Base-by-base conservation (phyloP, 2,329 filamentous ascomycete genomes). In the Chaetomium olivaceum region DNA sequence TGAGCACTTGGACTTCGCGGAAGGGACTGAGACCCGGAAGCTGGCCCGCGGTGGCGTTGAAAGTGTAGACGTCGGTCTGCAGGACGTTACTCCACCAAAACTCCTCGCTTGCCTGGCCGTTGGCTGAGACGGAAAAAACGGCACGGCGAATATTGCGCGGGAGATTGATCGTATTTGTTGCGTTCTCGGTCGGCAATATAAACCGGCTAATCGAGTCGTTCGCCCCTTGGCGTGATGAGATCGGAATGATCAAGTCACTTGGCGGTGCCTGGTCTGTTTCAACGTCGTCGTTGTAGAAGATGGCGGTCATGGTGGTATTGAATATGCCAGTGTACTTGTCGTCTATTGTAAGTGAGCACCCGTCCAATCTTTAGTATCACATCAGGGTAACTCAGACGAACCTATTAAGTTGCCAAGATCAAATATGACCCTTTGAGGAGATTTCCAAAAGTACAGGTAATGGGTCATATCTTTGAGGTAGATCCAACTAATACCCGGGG, bases 71-170 rank as follows among this genome's bases (percentile, higher is more conserved):
- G 68, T 88, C 84, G 11, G 84, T 85, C 52, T 88, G 83, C 2
- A 90, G 84, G 1, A 92, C 87, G 73, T 94, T 94, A 64, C 83
- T 85, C 87, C 90, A 95, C 91, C 92, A 96, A 73, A 94, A 94
- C 75, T 96, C 92, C 77, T 95, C 92, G 19, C 82, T 78, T 0
- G 83, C 83, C 75, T 95, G 92, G 0, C 91, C 92, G 70, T 88
- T 92, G 19, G 91, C 90, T 9, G 89, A 87, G n/a, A 95, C 82
- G 0, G 90, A 87, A 63, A 94, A 86, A 9, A 93, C 85, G 21
- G 91, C 92, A 64, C 88, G 87, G 61, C 85, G 84, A 23, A 83
- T 82, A 72, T 91, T 89, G 58, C 78, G 81, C 2, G 91, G 91
- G 52, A 96, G 81, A n/a, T 46, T 56, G 51, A 92, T 76, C 0